Evolutionary conservation across 2,329 filamentous ascomycete genomes (phyloP).

Genomic region (Chaetomium sp.): DNA sequence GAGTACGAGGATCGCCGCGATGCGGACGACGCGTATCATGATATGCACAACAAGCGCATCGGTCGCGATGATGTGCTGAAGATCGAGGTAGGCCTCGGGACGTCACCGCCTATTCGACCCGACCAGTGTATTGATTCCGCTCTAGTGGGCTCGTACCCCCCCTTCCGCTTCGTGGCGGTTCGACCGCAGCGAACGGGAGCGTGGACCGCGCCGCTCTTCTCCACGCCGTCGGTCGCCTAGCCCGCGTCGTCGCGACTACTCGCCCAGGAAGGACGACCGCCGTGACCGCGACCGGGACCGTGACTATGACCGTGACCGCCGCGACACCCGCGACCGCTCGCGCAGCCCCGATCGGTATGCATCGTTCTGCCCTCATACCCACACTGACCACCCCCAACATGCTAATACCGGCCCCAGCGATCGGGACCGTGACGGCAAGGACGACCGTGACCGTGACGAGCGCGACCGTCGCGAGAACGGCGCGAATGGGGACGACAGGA

Average conservation of each 20-base stretch:
- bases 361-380: not conserved
- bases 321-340: conserved; percentile 73
- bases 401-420: conserved; percentile 40
- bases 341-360: conserved; percentile 67
- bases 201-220: conserved; percentile 55
- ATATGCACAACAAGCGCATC: conserved; percentile 99
- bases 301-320: conserved; percentile 72
- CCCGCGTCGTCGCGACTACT: conserved; percentile 80
- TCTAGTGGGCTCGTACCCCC: conserved; percentile 96
- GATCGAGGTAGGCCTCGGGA: conserved; percentile 75
- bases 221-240: conserved; percentile 72
- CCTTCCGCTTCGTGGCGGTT: conserved; percentile 98
- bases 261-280: conserved; percentile 85
- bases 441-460: conserved; percentile 67
- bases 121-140: conserved; percentile 10
- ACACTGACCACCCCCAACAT: not conserved
- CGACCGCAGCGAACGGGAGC: conserved; percentile 58
- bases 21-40: conserved; percentile 97
- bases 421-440: conserved; percentile 48
- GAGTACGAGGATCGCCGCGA: conserved; percentile 98
- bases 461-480: conserved; percentile 75
- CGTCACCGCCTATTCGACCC: conserved; percentile 1
- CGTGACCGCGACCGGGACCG: conserved; percentile 78
- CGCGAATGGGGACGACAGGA: conserved; percentile 84
- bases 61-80: conserved; percentile 94